phyloP scores from a whole-genome alignment of 331 rosid species.

The Arachis monticola region DNA sequence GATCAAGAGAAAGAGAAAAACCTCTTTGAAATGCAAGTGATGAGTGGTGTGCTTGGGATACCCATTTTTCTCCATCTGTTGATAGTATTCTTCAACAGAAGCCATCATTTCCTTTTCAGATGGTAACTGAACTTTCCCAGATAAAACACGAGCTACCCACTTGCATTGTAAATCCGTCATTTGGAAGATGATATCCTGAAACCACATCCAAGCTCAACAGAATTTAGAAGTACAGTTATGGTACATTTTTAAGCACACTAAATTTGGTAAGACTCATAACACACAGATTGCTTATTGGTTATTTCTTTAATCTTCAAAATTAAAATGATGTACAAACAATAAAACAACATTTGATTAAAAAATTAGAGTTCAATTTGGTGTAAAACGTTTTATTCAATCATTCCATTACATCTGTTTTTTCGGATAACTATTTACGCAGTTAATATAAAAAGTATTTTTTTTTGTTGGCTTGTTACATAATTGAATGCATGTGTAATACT shows the following conservation, averaged over 20 bases:
- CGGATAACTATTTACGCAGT: no score
- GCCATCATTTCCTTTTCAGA: slow-evolving; percentile 30
- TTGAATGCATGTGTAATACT: no score
- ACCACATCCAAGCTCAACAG: not conserved
- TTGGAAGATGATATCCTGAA: slow-evolving; percentile 25
- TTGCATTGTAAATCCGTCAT: slow-evolving; percentile 36
- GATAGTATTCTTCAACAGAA: slow-evolving; percentile 36
- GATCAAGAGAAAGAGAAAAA: not conserved
- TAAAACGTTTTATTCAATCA: no score
- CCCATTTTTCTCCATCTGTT: slow-evolving; percentile 31
- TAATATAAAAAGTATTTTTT: no score
- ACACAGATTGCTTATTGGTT: not conserved
- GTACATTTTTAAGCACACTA: not conserved
- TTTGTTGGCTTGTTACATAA: no score
- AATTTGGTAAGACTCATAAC: not conserved
- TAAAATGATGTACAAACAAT: not conserved
- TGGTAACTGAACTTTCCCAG: slow-evolving; percentile 34
- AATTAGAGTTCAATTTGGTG: no score
- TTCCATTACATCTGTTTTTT: no score
- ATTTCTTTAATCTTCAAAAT: not conserved
- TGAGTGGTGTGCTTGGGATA: slow-evolving; percentile 38
- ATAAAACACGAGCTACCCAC: slow-evolving; percentile 37
- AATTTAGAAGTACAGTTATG: not conserved
- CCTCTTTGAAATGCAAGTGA: slow-evolving; percentile 44
- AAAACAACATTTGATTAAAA: not conserved